Evolutionary conservation across 2,329 filamentous ascomycete genomes (phyloP), one percentile per base, ranked within the genome.

Genomic region (Ophiostoma sp.): DNA sequence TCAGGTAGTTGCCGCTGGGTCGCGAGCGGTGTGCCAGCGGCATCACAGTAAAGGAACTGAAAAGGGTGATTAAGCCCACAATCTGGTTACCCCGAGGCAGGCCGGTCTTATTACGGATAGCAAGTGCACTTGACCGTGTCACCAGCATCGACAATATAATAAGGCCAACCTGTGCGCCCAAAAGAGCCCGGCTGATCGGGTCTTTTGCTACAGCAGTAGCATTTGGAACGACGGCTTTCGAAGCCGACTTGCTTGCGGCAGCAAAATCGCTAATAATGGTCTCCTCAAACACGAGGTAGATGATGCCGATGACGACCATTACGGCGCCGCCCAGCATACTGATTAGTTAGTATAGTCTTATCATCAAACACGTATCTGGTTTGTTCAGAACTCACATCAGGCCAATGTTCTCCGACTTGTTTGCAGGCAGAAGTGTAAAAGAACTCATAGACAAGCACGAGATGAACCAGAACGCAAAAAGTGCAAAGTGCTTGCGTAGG

Each of bases 71-170:
- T 91, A 93, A 97, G 62, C 92, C 94, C 27, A 96, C 85, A 2
- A 93, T 81, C 77, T 97, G 92, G 73, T 96, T 97, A 11, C 95
- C 95, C 9, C 89, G 82, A 9, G 94, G 94, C 60, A 99, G 81
- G 7, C 95, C 95, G 72, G 87, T 81, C 76, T 91, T 96, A 41
- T 92, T 89, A 77, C 97, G 92, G 9, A 99, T 78, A 36, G 93
- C 96, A 68, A 89, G 79, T n/a, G 89, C 87, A 75, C 92, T 97
- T 1, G 92, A 96, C 63, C 89, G 85, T 7, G 95, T 99, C 27
- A 98, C 91, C 67, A 94, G 76, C 81, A 96, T 92, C 8, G 94
- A 86, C 66, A 98, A 83, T 7, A 91, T 76, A 58, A 96, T 85
- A 66, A 98, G 83, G 0, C 94, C 94, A 69, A 93, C 79, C 80